Conservation (phyloP, 164 flowering plant species). For the Umbellularia californica region DNA sequence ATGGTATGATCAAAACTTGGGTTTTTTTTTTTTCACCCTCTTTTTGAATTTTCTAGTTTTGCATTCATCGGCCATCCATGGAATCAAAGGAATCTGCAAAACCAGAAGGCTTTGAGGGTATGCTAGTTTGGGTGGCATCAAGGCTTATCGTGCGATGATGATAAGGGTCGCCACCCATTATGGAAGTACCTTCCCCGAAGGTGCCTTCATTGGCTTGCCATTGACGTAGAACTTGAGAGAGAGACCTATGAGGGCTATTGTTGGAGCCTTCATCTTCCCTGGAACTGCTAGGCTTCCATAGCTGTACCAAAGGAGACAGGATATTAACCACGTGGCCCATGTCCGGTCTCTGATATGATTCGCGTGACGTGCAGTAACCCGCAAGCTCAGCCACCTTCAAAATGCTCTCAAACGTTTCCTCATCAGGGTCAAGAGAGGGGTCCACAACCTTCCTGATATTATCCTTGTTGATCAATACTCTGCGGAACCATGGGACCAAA, state of each 20-base stretch:
- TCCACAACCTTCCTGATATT: constrained; percentile 32
- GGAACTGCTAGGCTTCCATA: constrained; percentile 40
- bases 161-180: not conserved
- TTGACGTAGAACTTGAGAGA: constrained; percentile 29
- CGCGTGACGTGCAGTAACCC: constrained; percentile 51
- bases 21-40: not conserved
- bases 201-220: constrained; percentile 39
- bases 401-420: constrained; percentile 41
- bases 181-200: constrained; percentile 3
- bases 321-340: constrained; percentile 52
- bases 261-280: constrained; percentile 25
- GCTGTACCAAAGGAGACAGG: constrained; percentile 46
- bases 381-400: constrained; percentile 46
- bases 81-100: constrained; percentile 38
- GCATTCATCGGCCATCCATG: constrained; percentile 25
- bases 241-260: constrained; percentile 22
- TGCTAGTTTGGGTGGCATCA: constrained; percentile 3
- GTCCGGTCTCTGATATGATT: constrained; percentile 51
- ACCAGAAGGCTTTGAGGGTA: constrained; percentile 40
- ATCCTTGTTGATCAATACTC: constrained; percentile 32
- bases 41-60: not conserved
- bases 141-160: not conserved
- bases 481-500: constrained; percentile 46
- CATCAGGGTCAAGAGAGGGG: constrained; percentile 32
- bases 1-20: not conserved